Percentiles rank a stretch among this genome's conserved stretches.
These are phyloP conservation scores for Botrytis porri DNA, from an alignment of 2,329 filamentous ascomycete genomes.

Conservation along the genomic window DNA sequence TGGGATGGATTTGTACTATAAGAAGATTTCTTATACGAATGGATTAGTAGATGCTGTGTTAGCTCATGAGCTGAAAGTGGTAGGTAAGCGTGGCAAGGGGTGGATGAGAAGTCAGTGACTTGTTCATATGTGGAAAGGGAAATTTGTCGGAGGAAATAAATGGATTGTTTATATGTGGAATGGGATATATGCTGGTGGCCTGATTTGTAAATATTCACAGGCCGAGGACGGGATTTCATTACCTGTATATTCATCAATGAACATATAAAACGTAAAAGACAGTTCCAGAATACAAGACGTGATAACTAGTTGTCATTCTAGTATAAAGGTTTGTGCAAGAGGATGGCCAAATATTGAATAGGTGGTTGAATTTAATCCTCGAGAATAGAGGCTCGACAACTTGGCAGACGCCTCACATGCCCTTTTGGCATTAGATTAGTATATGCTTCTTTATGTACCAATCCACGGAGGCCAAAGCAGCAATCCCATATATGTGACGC, in stretches of 20 bases:
- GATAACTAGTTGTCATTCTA: not conserved
- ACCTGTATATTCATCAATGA: slow-evolving; percentile 11
- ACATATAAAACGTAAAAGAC: not conserved
- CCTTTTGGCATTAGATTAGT: not conserved
- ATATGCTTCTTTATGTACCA: slow-evolving; percentile 9
- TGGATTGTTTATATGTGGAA: not conserved
- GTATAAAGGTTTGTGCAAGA: not conserved
- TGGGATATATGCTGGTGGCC: not conserved
- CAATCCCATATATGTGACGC: not conserved
- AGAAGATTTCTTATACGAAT: not conserved
- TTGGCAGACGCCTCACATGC: not conserved
- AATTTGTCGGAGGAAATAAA: not conserved
- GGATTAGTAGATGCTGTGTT: not conserved
- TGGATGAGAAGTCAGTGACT: no score
- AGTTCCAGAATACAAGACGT: not conserved
- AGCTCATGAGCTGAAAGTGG: not conserved
- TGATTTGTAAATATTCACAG: slow-evolving; percentile 4
- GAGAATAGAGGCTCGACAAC: not conserved
- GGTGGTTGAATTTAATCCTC: not conserved
- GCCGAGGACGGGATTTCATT: not conserved
- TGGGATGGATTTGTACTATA: slow-evolving; percentile 5
- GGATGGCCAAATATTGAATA: not conserved
- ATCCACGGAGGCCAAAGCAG: not conserved
- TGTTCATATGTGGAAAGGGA: not conserved
- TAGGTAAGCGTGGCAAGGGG: not conserved